Conservation (phyloP, 1,139 yeast species). For the Kodamaea sp. region DNA sequence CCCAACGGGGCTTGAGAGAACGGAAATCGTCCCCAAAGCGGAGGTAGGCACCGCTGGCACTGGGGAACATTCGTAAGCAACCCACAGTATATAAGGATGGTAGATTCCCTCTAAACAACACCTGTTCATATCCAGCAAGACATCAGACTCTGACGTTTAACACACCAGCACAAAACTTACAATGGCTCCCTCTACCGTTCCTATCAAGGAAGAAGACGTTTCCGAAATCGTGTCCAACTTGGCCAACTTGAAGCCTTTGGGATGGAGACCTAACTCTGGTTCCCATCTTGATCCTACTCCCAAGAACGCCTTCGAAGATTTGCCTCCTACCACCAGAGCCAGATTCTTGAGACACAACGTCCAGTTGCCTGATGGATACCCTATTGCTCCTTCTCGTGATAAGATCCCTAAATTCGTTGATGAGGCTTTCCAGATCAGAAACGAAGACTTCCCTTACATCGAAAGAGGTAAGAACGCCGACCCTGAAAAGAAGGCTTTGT, state of each 20-base stretch:
- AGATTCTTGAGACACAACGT: slow-evolving; percentile 17
- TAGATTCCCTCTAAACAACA: too few species aligned
- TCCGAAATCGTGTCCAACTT: slow-evolving; percentile 13
- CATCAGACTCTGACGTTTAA: too few species aligned
- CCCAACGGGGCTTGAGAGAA: too few species aligned
- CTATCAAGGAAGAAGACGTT: slow-evolving; percentile 10
- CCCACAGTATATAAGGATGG: too few species aligned
- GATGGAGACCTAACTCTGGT: slow-evolving; percentile 7
- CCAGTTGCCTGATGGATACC: slow-evolving; percentile 19
- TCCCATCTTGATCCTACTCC: background rate
- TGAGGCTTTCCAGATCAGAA: slow-evolving; percentile 17
- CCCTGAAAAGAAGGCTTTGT: slow-evolving; percentile 21
- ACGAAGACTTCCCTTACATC: slow-evolving; percentile 17
- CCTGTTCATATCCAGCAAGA: too few species aligned
- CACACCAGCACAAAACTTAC: background rate
- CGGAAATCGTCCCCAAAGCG: too few species aligned
- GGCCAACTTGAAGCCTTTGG: slow-evolving; percentile 13
- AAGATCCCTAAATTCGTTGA: slow-evolving; percentile 18
- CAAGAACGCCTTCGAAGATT: slow-evolving; percentile 10
- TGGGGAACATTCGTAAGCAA: too few species aligned
- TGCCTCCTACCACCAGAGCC: slow-evolving; percentile 16
- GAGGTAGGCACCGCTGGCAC: too few species aligned
- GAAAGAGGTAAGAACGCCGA: slow-evolving; percentile 21
- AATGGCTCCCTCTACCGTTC: slow-evolving; percentile 16
- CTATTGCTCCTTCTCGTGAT: slow-evolving; percentile 13